A percentile compares a stretch with the other conserved stretches of the same genome.
These are phyloP conservation scores for Paramecium biaurelia DNA, from an alignment of 73 alveolate species.

Conservation along the genomic window DNA sequence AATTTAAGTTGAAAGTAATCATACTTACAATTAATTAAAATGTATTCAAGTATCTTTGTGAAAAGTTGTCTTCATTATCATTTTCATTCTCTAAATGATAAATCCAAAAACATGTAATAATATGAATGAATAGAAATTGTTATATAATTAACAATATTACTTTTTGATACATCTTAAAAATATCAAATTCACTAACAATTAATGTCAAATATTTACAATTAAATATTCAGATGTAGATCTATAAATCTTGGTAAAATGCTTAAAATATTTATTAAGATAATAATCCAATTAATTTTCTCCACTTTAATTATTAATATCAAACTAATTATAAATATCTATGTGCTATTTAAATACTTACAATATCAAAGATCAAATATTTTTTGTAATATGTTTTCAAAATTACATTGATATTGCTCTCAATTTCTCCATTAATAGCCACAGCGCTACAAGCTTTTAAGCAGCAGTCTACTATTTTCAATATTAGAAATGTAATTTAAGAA, in stretches of 20 bases:
- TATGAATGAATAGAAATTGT: not conserved
- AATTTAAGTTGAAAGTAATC: not conserved
- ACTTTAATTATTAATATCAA: not conserved
- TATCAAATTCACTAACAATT: not conserved
- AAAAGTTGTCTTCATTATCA: not conserved
- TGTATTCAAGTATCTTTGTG: not conserved
- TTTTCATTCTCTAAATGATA: not conserved
- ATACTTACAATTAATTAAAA: not conserved
- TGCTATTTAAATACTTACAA: not conserved
- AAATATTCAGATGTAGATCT: not conserved
- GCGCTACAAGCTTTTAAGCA: not conserved
- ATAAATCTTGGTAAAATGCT: not conserved
- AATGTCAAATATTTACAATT: not conserved
- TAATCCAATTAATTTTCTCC: not conserved
- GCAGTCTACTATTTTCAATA: not conserved
- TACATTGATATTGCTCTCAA: not conserved
- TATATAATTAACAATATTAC: not conserved
- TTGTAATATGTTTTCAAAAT: not conserved
- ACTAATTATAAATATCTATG: not conserved
- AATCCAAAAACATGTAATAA: slow-evolving; percentile 16
- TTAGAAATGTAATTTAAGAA: not conserved
- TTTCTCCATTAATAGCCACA: not conserved
- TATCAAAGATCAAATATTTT: not conserved
- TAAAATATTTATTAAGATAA: not conserved
- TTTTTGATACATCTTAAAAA: not conserved